These are phyloP conservation scores for Sapria himalayana DNA, from an alignment of 345 rosid genomes.

Conservation along the genomic window DNA sequence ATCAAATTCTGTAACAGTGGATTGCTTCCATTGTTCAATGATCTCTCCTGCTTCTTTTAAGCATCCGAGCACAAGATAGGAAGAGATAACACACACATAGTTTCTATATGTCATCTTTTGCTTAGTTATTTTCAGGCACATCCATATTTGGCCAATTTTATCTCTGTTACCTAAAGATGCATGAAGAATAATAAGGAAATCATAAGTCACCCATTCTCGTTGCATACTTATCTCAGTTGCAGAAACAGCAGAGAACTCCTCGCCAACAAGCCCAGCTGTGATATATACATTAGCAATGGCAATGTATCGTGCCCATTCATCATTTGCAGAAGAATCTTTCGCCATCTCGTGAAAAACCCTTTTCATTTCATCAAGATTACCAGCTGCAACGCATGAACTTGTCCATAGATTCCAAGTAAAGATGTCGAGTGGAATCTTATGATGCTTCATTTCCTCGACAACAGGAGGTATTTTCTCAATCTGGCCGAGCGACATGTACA, in stretches of 20 bases:
- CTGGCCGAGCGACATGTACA: slow-evolving; percentile 73
- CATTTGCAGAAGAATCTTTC: slow-evolving; percentile 17
- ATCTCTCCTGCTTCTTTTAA: slow-evolving; percentile 48
- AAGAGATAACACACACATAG: slow-evolving; percentile 51
- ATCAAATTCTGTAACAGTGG: slow-evolving; percentile 37
- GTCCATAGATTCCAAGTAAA: slow-evolving; percentile 79
- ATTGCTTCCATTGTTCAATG: slow-evolving; percentile 68
- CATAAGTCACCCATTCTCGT: slow-evolving; percentile 81
- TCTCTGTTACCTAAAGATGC: slow-evolving; percentile 60
- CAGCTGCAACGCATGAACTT: slow-evolving; percentile 64
- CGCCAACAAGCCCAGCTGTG: slow-evolving; percentile 25
- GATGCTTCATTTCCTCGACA: slow-evolving; percentile 32
- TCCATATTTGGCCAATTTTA: slow-evolving; percentile 74
- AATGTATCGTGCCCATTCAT: slow-evolving; percentile 41
- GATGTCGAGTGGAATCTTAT: slow-evolving; percentile 44
- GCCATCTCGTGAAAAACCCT: slow-evolving; percentile 60
- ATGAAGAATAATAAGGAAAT: slow-evolving; percentile 57
- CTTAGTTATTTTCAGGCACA: slow-evolving; percentile 59
- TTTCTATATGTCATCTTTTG: slow-evolving; percentile 76
- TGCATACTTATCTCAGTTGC: slow-evolving; percentile 47
- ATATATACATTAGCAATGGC: slow-evolving; percentile 34
- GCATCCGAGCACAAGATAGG: slow-evolving; percentile 54
- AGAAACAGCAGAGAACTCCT: slow-evolving; percentile 23
- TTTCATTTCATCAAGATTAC: slow-evolving; percentile 31
- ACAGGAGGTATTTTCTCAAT: slow-evolving; percentile 51